These are phyloP conservation scores for Collybiopsis luxurians DNA, from an alignment of 768 basidiomycete genomes.

Conservation along the genomic window DNA sequence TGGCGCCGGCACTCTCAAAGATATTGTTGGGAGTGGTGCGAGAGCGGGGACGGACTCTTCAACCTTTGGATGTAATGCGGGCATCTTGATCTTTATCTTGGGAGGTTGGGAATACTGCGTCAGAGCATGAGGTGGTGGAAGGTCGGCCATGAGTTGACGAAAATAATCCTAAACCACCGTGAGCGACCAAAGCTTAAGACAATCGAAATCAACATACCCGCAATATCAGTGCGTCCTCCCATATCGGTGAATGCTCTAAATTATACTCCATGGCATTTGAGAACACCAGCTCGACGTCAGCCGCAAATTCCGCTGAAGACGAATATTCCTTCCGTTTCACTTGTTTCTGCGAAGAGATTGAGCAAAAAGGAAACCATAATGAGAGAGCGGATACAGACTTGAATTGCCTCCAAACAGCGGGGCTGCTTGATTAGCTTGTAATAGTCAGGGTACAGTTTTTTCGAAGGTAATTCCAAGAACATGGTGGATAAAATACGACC, in stretches of 20 bases:
- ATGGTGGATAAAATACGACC: conserved; percentile 66
- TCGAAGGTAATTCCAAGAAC: conserved; percentile 84
- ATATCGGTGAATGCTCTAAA: conserved; percentile 78
- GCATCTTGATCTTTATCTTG: conserved; percentile 69
- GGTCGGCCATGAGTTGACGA: conserved; percentile 71
- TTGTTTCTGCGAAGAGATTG: conserved; percentile 55
- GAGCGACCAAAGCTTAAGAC: background rate
- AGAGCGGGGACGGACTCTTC: conserved; percentile 8
- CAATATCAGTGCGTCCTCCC: conserved; percentile 71
- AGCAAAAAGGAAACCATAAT: background rate
- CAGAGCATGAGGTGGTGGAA: conserved; percentile 65
- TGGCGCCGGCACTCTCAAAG: conserved; percentile 13
- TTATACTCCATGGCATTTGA: conserved; percentile 89
- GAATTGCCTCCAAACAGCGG: conserved; percentile 74
- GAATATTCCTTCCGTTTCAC: conserved; percentile 79
- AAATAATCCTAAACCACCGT: conserved; percentile 58
- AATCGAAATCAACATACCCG: conserved; percentile 41
- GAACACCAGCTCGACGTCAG: conserved; percentile 89
- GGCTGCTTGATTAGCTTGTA: conserved; percentile 79
- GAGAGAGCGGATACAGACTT: conserved; percentile 46
- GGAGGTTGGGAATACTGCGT: conserved; percentile 58
- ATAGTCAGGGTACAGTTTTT: conserved; percentile 76
- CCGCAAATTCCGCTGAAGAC: conserved; percentile 66
- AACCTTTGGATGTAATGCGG: conserved; percentile 31
- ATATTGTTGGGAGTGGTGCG: background rate